These are phyloP conservation scores for Trametes versicolor DNA, from an alignment of 1,284 basidiomycete species.

Conservation along the genomic window DNA sequence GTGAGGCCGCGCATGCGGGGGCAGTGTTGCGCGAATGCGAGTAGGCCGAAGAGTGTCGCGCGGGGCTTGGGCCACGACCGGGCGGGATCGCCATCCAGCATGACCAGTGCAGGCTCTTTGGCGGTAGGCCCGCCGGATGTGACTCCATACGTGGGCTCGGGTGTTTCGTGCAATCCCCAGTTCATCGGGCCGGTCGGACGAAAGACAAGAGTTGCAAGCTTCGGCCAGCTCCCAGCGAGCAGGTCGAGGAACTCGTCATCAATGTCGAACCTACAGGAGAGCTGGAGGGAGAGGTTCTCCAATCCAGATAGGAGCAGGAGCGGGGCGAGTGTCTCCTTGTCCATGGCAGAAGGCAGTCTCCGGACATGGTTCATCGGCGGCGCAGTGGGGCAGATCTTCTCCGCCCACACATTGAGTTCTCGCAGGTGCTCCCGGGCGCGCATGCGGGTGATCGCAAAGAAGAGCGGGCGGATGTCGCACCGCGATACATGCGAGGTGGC, in stretches of 20 bases:
- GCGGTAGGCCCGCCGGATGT: too few relatives aligned
- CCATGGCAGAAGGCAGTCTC: not conserved
- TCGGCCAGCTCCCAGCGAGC: slow-evolving; percentile 6
- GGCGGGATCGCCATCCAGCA: not conserved
- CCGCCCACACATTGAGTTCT: not conserved
- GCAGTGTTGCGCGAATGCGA: too few relatives aligned
- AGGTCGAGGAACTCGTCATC: slow-evolving; percentile 8
- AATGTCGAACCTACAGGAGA: slow-evolving; percentile 16
- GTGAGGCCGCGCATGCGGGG: too few relatives aligned
- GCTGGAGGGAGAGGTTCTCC: slow-evolving; percentile 5
- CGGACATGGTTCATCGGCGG: not conserved
- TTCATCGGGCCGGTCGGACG: too few relatives aligned
- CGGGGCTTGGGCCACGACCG: not conserved
- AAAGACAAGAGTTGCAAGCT: too few relatives aligned
- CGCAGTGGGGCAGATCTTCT: slow-evolving; percentile 3
- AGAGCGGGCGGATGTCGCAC: slow-evolving; percentile 3
- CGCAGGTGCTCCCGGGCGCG: not conserved
- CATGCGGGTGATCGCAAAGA: not conserved
- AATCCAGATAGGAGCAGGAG: slow-evolving; percentile 3
- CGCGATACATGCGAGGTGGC: not conserved
- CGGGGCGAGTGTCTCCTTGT: not conserved
- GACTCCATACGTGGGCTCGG: too few relatives aligned
- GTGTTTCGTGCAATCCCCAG: too few relatives aligned
- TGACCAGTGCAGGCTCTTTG: too few relatives aligned
- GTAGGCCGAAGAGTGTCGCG: not conserved